Conservation (phyloP, 768 basidiomycete species). For the Cystobasidiopsis lactophilus region DNA sequence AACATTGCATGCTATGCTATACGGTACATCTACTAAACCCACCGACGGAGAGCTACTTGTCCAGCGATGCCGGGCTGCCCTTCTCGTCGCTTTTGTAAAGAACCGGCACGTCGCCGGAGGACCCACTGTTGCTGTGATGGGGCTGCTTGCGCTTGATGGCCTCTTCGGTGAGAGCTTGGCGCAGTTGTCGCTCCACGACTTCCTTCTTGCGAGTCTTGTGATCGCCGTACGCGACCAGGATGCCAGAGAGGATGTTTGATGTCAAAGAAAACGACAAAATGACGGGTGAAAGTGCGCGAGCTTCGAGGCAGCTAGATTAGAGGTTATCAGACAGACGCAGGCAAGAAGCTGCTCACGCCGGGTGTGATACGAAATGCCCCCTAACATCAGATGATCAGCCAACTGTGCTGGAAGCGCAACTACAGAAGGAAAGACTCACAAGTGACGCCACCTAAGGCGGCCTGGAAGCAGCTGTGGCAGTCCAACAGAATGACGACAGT, state of each 20-base stretch:
- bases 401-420: neutral
- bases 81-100: too few species aligned
- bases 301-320: too few species aligned
- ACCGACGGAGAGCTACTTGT: too few species aligned
- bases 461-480: slow-evolving; percentile 8
- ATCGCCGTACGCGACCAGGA: slow-evolving; percentile 7
- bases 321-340: neutral
- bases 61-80: too few species aligned
- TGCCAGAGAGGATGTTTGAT: slow-evolving; percentile 9
- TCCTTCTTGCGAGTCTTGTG: slow-evolving; percentile 8
- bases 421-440: neutral
- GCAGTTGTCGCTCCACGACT: slow-evolving; percentile 5
- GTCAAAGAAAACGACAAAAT: slow-evolving; percentile 10
- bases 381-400: neutral
- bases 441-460: neutral
- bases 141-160: slow-evolving; percentile 7
- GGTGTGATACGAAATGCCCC: too few species aligned
- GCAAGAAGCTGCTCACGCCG: neutral
- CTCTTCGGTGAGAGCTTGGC: slow-evolving; percentile 8
- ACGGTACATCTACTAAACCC: too few species aligned
- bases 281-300: slow-evolving; percentile 1
- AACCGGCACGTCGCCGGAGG: too few species aligned
- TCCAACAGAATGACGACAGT: slow-evolving; percentile 10
- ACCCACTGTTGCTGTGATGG: too few species aligned
- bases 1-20: too few species aligned